Percentiles rank a stretch among this genome's conserved stretches.
phyloP scores from a whole-genome alignment of 2,329 filamentous ascomycete species.

The Colletotrichum sansevieriae region DNA sequence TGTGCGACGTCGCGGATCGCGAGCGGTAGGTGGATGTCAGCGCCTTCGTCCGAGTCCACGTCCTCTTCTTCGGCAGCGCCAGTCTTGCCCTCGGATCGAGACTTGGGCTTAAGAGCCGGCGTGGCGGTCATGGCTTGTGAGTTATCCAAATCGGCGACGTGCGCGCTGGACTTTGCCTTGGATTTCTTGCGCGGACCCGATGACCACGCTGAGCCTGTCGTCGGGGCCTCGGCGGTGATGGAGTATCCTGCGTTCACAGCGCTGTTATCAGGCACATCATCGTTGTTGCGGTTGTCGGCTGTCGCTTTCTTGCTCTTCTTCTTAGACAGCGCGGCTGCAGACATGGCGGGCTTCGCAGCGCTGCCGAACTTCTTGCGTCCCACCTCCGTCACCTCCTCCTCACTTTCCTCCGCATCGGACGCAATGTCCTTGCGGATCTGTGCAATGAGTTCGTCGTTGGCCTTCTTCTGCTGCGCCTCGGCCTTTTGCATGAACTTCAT shows the following conservation, averaged over 20 bases:
- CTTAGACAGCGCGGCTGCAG: slow-evolving; percentile 47
- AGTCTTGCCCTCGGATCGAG: slow-evolving; percentile 47
- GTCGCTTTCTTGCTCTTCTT: slow-evolving; percentile 48
- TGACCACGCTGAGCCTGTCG: slow-evolving; percentile 58
- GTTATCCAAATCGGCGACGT: slow-evolving; percentile 57
- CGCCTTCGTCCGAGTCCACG: slow-evolving; percentile 53
- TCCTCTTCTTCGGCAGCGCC: slow-evolving; percentile 48
- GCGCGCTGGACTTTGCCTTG: slow-evolving; percentile 31
- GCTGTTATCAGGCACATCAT: slow-evolving; percentile 44
- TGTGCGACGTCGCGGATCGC: slow-evolving; percentile 74
- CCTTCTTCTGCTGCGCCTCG: slow-evolving; percentile 80
- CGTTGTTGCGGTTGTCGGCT: slow-evolving; percentile 46
- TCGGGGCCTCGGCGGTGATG: slow-evolving; percentile 43
- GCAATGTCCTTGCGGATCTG: slow-evolving; percentile 80
- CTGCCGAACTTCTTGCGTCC: slow-evolving; percentile 80
- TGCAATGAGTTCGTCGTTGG: slow-evolving; percentile 82
- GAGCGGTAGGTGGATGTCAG: slow-evolving; percentile 65
- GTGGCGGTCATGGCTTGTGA: slow-evolving; percentile 49
- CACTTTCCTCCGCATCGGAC: slow-evolving; percentile 66
- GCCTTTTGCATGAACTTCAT: slow-evolving; percentile 97
- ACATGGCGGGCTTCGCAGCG: slow-evolving; percentile 49
- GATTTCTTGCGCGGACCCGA: slow-evolving; percentile 53
- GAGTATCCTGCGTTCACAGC: slow-evolving; percentile 45
- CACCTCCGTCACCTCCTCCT: slow-evolving; percentile 65
- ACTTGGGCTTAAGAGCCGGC: slow-evolving; percentile 36